phyloP scores from a whole-genome alignment of 768 basidiomycete genomes.

The Rhodotorula taiwanensis region DNA sequence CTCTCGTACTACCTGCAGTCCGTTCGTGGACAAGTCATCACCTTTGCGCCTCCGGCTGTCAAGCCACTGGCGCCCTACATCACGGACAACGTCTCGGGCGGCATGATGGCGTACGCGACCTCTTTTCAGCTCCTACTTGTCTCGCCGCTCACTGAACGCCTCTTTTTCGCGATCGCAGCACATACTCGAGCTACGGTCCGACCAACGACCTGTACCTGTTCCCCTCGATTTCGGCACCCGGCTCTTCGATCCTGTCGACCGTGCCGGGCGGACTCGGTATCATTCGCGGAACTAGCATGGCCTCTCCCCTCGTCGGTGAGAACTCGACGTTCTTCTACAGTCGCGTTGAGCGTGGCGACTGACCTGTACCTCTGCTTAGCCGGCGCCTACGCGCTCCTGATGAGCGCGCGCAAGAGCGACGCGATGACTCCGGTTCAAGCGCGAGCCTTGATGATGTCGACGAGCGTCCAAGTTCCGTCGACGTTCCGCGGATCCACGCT shows the following conservation, averaged over 20 bases:
- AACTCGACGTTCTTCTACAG: too few species aligned
- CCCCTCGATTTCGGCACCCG: conserved; percentile 35
- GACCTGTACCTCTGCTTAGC: conserved; percentile 9
- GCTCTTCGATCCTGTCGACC: conserved; percentile 37
- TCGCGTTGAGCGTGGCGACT: too few species aligned
- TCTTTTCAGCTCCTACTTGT: too few species aligned
- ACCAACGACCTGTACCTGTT: conserved; percentile 52
- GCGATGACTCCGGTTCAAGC: conserved; percentile 35
- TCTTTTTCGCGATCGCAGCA: neutral
- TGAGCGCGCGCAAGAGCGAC: conserved; percentile 39
- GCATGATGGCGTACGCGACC: conserved; percentile 1
- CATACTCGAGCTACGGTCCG: conserved; percentile 54
- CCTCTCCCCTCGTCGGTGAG: conserved; percentile 21
- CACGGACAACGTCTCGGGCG: conserved; percentile 1
- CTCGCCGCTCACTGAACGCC: neutral
- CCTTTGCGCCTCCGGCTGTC: conserved; percentile 1
- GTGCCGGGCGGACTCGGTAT: conserved; percentile 34
- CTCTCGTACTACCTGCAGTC: conserved; percentile 10
- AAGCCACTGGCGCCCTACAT: neutral
- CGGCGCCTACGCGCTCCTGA: conserved; percentile 45
- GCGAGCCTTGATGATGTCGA: conserved; percentile 37
- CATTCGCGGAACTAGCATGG: conserved; percentile 32
- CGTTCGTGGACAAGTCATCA: conserved; percentile 1
- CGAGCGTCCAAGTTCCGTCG: conserved; percentile 18
- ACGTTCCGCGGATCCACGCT: neutral